Percentiles rank a stretch among this genome's conserved stretches.
Evolutionary conservation across 2,329 filamentous ascomycete genomes (phyloP).

Genomic region (Aspergillus tamarii): DNA sequence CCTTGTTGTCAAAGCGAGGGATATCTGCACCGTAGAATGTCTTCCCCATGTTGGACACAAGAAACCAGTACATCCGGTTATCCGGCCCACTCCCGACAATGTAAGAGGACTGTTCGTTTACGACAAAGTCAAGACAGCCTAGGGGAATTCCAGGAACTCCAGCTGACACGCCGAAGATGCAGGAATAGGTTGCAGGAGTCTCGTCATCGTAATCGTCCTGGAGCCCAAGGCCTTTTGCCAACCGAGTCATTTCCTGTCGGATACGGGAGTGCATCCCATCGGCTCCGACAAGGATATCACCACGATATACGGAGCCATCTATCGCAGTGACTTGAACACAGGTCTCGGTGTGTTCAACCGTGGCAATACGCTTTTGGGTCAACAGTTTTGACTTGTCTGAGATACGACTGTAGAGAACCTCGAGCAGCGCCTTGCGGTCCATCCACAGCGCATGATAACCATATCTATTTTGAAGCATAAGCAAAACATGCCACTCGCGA

Average conservation of each 20-base stretch:
- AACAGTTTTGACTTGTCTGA: constrained; percentile 25
- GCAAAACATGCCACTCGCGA: too few relatives aligned
- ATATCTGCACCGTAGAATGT: constrained; percentile 23
- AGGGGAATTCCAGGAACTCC: neutral
- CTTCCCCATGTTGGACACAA: constrained; percentile 23
- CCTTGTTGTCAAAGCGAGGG: constrained; percentile 26
- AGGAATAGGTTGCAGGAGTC: constrained; percentile 10
- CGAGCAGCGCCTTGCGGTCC: constrained; percentile 29
- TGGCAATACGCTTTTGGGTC: constrained; percentile 18
- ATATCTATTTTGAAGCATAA: constrained; percentile 10
- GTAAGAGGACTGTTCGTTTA: constrained; percentile 25
- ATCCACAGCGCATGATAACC: constrained; percentile 28
- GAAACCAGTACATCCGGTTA: constrained; percentile 27
- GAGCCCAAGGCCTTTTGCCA: constrained; percentile 12
- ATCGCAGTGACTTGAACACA: constrained; percentile 17
- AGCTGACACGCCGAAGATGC: constrained; percentile 13
- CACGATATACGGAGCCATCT: constrained; percentile 20
- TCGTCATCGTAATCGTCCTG: constrained; percentile 20
- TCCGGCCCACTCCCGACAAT: constrained; percentile 24
- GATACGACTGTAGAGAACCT: constrained; percentile 29
- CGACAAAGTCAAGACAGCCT: constrained; percentile 15
- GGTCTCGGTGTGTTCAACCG: constrained; percentile 6
- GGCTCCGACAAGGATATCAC: constrained; percentile 44
- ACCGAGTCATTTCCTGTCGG: constrained; percentile 36
- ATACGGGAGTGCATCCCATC: constrained; percentile 48